Evolutionary conservation across 768 basidiomycete genomes (phyloP).

Genomic region (Macrocybe gigantea): DNA sequence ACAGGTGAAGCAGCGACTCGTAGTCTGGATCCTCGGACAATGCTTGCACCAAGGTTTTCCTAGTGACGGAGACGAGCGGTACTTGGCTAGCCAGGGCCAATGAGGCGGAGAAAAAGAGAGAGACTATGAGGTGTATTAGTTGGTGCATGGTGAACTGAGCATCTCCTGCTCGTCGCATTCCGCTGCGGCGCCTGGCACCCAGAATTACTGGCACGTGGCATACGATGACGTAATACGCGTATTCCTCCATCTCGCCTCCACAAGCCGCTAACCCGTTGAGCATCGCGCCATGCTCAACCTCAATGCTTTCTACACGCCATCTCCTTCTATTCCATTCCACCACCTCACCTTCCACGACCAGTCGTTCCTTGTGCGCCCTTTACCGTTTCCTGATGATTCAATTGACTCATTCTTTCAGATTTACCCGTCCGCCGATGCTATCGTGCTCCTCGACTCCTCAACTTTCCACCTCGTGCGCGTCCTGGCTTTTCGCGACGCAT

Average conservation of each 20-base stretch:
- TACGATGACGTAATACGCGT: too few species aligned
- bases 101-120: constrained; percentile 21
- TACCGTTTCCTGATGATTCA: constrained; percentile 1
- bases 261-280: too few species aligned
- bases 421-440: constrained; percentile 64
- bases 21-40: constrained; percentile 76
- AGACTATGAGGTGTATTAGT: constrained; percentile 13
- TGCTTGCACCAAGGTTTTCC: constrained; percentile 67
- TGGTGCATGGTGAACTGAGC: too few species aligned
- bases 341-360: constrained; percentile 51
- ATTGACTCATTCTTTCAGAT: constrained; percentile 36
- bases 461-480: constrained; percentile 60
- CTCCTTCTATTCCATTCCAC: constrained; percentile 49
- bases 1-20: constrained; percentile 61
- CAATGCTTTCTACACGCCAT: constrained; percentile 33
- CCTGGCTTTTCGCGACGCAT: constrained; percentile 77
- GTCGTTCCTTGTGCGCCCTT: constrained; percentile 51
- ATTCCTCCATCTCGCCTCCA: too few species aligned
- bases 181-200: too few species aligned
- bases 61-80: constrained; percentile 24
- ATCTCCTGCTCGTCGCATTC: too few species aligned
- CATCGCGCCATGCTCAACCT: constrained; percentile 30
- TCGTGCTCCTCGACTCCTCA: constrained; percentile 69
- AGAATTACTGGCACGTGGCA: too few species aligned
- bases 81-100: constrained; percentile 26